Conservation (phyloP, 2,329 filamentous ascomycete genomes). For the Lojkania enalia region DNA sequence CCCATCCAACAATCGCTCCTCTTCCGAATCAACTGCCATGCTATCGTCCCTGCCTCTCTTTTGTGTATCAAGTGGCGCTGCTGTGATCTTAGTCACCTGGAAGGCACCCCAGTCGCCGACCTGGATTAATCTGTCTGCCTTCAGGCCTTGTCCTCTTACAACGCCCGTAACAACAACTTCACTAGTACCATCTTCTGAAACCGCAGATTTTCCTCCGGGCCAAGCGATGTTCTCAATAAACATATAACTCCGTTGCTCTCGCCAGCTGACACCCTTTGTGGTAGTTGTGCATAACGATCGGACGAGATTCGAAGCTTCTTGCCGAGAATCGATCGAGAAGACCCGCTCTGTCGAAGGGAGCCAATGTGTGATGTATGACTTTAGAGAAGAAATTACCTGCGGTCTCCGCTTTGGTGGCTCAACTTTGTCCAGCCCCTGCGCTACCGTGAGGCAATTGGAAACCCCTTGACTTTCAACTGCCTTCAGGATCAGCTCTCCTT, state of each 20-base stretch:
- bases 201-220: conserved; percentile 53
- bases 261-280: conserved; percentile 93
- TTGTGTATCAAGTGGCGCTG: conserved; percentile 66
- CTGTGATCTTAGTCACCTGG: conserved; percentile 85
- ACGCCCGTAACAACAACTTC: conserved; percentile 79
- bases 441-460: conserved; percentile 85
- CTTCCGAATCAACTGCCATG: conserved; percentile 68
- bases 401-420: conserved; percentile 78
- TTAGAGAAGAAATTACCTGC: conserved; percentile 78
- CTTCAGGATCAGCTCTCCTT: conserved; percentile 83
- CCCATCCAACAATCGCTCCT: conserved; percentile 63
- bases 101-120: conserved; percentile 93
- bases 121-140: conserved; percentile 87
- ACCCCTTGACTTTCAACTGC: conserved; percentile 92
- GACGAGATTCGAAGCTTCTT: conserved; percentile 89
- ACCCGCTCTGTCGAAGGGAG: conserved; percentile 91
- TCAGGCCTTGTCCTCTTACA: conserved; percentile 81
- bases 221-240: conserved; percentile 81
- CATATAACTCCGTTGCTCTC: conserved; percentile 96
- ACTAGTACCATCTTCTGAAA: conserved; percentile 53
- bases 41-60: conserved; percentile 64
- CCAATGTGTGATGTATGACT: conserved; percentile 92
- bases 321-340: conserved; percentile 81
- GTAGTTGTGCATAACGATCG: conserved; percentile 88
- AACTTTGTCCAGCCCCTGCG: conserved; percentile 76